Evolutionary conservation across 192 early-diverging fungal genomes (phyloP), one percentile per base, ranked within the genome.

Genomic region (Mortierella alpina): DNA sequence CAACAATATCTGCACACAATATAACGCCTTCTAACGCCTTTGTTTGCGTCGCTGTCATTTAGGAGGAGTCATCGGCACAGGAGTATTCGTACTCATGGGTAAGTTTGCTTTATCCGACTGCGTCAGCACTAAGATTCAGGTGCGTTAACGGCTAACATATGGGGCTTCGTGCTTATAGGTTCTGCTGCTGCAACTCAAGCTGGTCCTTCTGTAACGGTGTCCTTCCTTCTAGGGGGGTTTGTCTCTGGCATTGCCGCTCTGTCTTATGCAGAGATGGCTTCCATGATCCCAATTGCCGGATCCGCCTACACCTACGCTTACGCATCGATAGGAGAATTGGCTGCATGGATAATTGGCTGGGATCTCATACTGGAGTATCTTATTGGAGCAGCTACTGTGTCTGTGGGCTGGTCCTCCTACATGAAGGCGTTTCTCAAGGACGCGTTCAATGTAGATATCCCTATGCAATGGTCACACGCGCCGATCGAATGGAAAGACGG

Each of bases 291-390:
- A 0, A 89, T 95, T 20, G 91, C 95, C 1, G 95, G 96, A 6
- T 95, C 95, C 0, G 93, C 96, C 2, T 97, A 96, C 79, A 92
- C 93, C 0, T 97, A 92, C 63, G 88, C 92, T 4, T 97, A 96
- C 66, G 93, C 93, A 7, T 93, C 95, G 0, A 84, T 96, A 75
- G 96, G 96, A 48, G 96, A 97, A 82, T 68, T 96, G 45, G 71
- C 95, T 31, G 95, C 91, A 4, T 97, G 96, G 96, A 92, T 95
- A 41, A 92, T 96, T 58, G 96, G 95, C 45, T 97, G 96, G 96
- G 95, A 95, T 82, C 82, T 97, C 47, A 91, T 95, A 18, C 83
- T 97, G 18, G 96, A 97, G 84, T 97, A 95, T 72, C 79, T 95
- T 67, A 90, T 96, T 7, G 93, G 93, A 8, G 92, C 94, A 23